Percentiles rank a stretch among this genome's conserved stretches.
These are phyloP conservation scores for Scheffersomyces spartinae DNA, from an alignment of 805 yeast genomes.

Conservation along the genomic window DNA sequence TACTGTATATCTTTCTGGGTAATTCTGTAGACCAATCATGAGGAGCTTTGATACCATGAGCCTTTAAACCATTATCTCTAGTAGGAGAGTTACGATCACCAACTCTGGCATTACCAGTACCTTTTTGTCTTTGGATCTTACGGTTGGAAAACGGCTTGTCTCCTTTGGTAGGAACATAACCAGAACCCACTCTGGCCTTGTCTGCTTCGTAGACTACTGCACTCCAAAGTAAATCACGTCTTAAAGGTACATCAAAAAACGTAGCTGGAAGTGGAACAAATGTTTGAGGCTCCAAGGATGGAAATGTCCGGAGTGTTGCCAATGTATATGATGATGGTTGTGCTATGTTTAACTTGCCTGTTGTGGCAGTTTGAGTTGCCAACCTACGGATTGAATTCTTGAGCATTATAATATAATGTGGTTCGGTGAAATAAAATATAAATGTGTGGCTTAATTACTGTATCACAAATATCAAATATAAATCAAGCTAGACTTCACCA, in stretches of 20 bases:
- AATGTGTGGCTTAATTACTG: neutral
- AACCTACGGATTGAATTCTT: slow-evolving; percentile 16
- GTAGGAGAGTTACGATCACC: slow-evolving; percentile 96
- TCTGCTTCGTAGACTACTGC: slow-evolving; percentile 92
- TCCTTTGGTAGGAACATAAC: slow-evolving; percentile 76
- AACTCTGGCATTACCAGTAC: slow-evolving; percentile 87
- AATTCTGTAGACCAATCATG: slow-evolving; percentile 76
- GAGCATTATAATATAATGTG: slow-evolving; percentile 8
- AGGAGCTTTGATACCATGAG: slow-evolving; percentile 83
- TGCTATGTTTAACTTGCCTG: slow-evolving; percentile 11
- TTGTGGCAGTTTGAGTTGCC: slow-evolving; percentile 11
- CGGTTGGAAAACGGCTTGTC: slow-evolving; percentile 77
- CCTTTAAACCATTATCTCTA: slow-evolving; percentile 80
- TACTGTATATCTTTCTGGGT: slow-evolving; percentile 59
- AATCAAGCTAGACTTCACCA: too few relatives aligned
- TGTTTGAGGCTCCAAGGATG: slow-evolving; percentile 77
- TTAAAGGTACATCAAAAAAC: slow-evolving; percentile 62
- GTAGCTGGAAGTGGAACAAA: slow-evolving; percentile 65
- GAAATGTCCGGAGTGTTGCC: slow-evolving; percentile 72
- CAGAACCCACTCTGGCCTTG: slow-evolving; percentile 77
- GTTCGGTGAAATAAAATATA: neutral
- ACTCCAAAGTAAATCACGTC: slow-evolving; percentile 89
- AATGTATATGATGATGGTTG: slow-evolving; percentile 62
- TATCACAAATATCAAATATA: too few relatives aligned
- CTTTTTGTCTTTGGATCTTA: slow-evolving; percentile 83